phyloP scores from a whole-genome alignment of 345 rosid genomes.

The Corchorus olitorius region DNA sequence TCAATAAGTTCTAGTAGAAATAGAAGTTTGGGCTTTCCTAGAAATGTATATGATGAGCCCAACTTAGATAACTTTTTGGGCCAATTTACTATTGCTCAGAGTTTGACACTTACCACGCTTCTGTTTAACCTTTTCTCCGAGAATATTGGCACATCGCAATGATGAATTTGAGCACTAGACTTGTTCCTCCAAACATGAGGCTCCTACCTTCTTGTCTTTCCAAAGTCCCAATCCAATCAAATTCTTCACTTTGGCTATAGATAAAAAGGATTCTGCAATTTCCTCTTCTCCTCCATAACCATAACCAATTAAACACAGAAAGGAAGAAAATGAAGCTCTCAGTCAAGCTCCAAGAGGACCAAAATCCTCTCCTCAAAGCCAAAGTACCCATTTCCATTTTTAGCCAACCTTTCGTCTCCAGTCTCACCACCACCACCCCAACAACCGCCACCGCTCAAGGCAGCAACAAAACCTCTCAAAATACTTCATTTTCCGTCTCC shows the following conservation, averaged over 20 bases:
- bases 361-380: conserved; percentile 44
- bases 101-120: neutral
- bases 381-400: conserved; percentile 51
- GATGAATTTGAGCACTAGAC: neutral
- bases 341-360: conserved; percentile 43
- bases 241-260: neutral
- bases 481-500: conserved; percentile 48
- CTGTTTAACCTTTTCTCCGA: neutral
- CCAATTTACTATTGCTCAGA: too few species aligned
- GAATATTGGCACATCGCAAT: neutral
- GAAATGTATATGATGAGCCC: neutral
- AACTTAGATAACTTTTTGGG: neutral
- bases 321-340: conserved; percentile 51
- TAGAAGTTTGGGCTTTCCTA: neutral
- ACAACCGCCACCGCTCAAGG: conserved; percentile 31
- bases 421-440: conserved; percentile 32
- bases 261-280: neutral
- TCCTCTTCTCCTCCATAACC: neutral
- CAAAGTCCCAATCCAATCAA: neutral
- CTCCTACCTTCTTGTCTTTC: neutral
- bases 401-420: conserved; percentile 53
- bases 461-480: conserved; percentile 25
- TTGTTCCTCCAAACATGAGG: conserved; percentile 1
- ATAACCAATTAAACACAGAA: neutral
- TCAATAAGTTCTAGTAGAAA: neutral